Percentiles rank a stretch among this genome's conserved stretches.
These are phyloP conservation scores for Backusella macrospora DNA, from an alignment of 192 early-diverging fungal species.

Conservation along the genomic window DNA sequence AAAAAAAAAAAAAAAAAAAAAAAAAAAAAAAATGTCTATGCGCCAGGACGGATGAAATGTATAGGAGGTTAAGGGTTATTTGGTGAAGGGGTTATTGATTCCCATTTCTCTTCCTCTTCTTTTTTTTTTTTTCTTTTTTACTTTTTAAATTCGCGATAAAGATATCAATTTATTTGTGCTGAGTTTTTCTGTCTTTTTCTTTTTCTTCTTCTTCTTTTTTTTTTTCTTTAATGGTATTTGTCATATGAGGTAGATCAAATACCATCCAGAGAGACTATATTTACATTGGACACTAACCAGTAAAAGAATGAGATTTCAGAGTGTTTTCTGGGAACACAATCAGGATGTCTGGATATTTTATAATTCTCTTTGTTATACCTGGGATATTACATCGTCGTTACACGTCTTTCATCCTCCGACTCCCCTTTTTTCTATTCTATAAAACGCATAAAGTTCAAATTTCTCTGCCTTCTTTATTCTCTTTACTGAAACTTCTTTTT, in stretches of 20 bases:
- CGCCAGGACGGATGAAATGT: neutral
- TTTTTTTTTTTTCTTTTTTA: neutral
- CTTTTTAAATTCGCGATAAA: neutral
- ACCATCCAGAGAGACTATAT: neutral
- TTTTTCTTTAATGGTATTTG: slow-evolving; percentile 3
- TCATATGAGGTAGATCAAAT: neutral
- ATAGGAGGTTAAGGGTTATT: neutral
- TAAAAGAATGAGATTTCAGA: neutral
- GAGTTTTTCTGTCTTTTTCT: neutral
- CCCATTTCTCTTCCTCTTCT: neutral
- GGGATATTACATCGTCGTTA: neutral
- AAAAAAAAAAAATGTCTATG: neutral
- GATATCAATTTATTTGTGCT: neutral
- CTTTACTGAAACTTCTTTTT: neutral
- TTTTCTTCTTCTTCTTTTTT: slow-evolving; percentile 1
- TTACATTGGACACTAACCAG: slow-evolving; percentile 3
- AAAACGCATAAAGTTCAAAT: neutral
- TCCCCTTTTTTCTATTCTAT: neutral
- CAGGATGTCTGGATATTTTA: neutral
- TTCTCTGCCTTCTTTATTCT: neutral
- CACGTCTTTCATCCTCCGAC: neutral
- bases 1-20: neutral
- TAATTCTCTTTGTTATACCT: neutral
- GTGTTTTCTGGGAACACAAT: neutral
- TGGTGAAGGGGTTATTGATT: neutral